Evolutionary conservation across 1,284 basidiomycete species (phyloP), one percentile per base, ranked within the genome.

Genomic region (Cerrena zonata): DNA sequence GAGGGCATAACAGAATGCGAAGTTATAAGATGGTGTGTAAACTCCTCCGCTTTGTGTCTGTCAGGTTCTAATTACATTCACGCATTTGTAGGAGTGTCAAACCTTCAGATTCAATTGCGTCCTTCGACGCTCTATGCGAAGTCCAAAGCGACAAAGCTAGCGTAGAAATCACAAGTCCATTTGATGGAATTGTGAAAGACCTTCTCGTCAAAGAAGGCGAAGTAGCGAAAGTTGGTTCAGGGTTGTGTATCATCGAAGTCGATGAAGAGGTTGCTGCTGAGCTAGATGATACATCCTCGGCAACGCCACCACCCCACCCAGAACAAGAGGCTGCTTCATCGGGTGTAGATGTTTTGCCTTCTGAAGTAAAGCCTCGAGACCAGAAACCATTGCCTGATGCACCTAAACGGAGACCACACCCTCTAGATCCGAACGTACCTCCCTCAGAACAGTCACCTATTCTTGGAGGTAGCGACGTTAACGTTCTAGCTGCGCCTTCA

Each of bases 101-200:
- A 57, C 77, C 82, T 2, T 64, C 69, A 15, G 72, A 78, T n/a
- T 62, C 63, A 0, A 75, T 96, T 0, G 76, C 83, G 51, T 78
- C 84, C 39, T 96, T 97, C 63, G 93, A 96, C 55, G 78, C 87
- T 1, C 75, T 97, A 2, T 94, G 91, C 62, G 94, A 96, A 61
- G 94, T 97, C 0, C 91, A 94, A 70, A 91, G 87, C 56, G 94
- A 97, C 77, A 97, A 97, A 69, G 89, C 89, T 2, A 91, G 86
- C 58, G 94, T 96, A 23, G 94, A 96, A 65, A 91, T 96, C 53
- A 96, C 94, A 0, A 89, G 86, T 51, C 91, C 93, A 0, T 93
- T 81, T 60, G 84, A 92, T 27, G 94, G 94, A 2, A 74, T 80
- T 26, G 73, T 96, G 42, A 82, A 76, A 52, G 74, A 85, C 49